These are phyloP conservation scores for Candida ficus DNA, from an alignment of 805 yeast species.

Conservation along the genomic window DNA sequence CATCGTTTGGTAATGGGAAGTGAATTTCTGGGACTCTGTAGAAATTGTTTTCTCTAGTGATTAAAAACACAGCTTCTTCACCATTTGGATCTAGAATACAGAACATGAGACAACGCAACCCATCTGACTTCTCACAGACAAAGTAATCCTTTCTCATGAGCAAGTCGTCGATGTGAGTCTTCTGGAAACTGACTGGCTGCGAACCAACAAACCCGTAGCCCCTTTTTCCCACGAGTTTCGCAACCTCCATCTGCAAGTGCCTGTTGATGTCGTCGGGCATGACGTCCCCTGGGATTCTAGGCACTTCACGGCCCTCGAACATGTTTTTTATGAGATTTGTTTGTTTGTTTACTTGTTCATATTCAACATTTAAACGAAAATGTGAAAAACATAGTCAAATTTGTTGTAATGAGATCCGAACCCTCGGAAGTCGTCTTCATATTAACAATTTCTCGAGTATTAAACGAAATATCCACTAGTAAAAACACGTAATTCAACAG, in stretches of 20 bases:
- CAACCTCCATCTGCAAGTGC: conserved; percentile 63
- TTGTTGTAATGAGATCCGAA: no score
- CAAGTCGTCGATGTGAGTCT: conserved; percentile 60
- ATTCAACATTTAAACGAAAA: no score
- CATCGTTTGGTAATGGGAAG: conserved; percentile 59
- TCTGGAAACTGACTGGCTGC: conserved; percentile 89
- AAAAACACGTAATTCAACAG: no score
- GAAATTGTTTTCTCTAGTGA: conserved; percentile 86
- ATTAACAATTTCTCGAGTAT: no score
- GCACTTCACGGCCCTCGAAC: conserved; percentile 46
- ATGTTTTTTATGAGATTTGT: conserved; percentile 1
- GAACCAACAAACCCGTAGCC: conserved; percentile 73
- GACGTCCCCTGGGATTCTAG: conserved; percentile 79
- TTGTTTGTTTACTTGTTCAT: no score
- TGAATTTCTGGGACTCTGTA: conserved; percentile 78
- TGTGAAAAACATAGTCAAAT: neutral
- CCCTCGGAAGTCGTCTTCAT: neutral
- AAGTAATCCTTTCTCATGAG: conserved; percentile 71
- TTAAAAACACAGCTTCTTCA: conserved; percentile 84
- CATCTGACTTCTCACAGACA: conserved; percentile 96
- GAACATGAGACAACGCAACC: conserved; percentile 76
- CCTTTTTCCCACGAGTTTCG: conserved; percentile 52
- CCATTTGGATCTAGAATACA: conserved; percentile 59
- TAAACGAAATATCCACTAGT: no score
- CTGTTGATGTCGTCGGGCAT: conserved; percentile 69